Percentiles rank a stretch among this genome's conserved stretches.
Evolutionary conservation across 1,139 yeast genomes (phyloP).

Genomic region (Pichia sp.): DNA sequence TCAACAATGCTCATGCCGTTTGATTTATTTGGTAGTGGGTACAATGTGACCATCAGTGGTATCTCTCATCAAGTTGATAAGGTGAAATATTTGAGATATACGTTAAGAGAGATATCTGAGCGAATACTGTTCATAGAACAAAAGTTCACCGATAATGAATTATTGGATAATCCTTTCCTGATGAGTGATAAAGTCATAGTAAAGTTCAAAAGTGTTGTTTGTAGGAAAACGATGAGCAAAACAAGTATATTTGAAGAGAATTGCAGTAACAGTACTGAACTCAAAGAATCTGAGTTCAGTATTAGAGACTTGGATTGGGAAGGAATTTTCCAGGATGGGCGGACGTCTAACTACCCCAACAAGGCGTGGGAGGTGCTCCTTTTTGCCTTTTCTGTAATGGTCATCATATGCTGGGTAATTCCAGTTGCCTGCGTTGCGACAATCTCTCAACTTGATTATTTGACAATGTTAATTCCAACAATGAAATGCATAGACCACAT

Average conservation of each 20-base stretch:
- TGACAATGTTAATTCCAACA: conserved; percentile 48
- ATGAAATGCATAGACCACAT: conserved; percentile 42
- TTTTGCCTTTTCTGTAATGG: conserved; percentile 35
- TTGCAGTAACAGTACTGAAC: conserved; percentile 17
- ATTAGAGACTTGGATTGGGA: conserved; percentile 58
- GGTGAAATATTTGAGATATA: conserved; percentile 20
- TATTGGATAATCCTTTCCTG: conserved; percentile 6
- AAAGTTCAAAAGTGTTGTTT: conserved; percentile 40
- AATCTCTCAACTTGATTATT: conserved; percentile 55
- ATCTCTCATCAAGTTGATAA: conserved; percentile 20
- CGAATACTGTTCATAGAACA: conserved; percentile 11
- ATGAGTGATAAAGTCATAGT: conserved; percentile 41
- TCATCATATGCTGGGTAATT: conserved; percentile 54
- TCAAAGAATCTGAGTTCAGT: conserved; percentile 45
- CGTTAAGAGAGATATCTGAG: conserved; percentile 20
- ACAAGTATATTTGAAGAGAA: conserved; percentile 21
- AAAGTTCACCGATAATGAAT: conserved; percentile 10
- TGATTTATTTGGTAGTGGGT: conserved; percentile 9
- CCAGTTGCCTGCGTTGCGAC: conserved; percentile 69
- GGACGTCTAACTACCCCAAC: too few relatives aligned
- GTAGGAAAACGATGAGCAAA: conserved; percentile 51
- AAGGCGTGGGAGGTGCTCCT: background rate
- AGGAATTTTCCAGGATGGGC: too few relatives aligned
- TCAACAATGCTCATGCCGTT: conserved; percentile 15
- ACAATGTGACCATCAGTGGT: conserved; percentile 27